Evolutionary conservation across 305 asterid species (phyloP), one percentile per base, ranked within the genome.

Genomic region (Stenogyne calaminthoides): DNA sequence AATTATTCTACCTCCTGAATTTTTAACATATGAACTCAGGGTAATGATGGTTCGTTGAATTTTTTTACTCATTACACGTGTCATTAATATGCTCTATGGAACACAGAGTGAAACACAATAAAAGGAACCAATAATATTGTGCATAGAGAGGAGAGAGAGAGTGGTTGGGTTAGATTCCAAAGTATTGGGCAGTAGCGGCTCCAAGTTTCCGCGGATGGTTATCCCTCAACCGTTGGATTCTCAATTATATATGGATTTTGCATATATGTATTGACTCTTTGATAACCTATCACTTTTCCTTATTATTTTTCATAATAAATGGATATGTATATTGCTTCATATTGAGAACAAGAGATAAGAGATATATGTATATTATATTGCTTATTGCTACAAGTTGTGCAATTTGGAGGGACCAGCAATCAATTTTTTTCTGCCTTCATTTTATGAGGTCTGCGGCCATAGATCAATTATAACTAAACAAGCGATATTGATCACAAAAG

Each of bases 161-260:
- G 76, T 52, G 77, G 83, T 74, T 60, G 79, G 78, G 75, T 82
- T 75, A 80, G 82, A 84, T 89, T 89, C 97, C 97, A 74, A 91
- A 84, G 85, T 82, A 80, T 57, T 87, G 90, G 89, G 96, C 78
- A 78, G 73, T 19, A 83, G 89, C 96, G 93, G 96, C 86, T 86
- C 80, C 96, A 81, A 72, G 88, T 89, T 82, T 84, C 92, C 96
- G 97, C 96, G 87, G 83, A 83, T 78, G 85, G 76, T 49, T 71
- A 76, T 83, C 49, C 69, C 80, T 82, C 85, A 71, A 52, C 85
- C 83, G 81, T 82, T 72, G 83, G 85, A 78, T 81, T 37, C 60
- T 15, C 7, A 2, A 25, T 25, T 44, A 59, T 25, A 0, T 1
- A 14, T 27, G 40, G 12, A 42, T 61, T 62, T 61, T 52, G 7